Percentiles rank a stretch among this genome's conserved stretches.
Conservation (phyloP, 805 yeast species). For the Sungouiella blattae region DNA sequence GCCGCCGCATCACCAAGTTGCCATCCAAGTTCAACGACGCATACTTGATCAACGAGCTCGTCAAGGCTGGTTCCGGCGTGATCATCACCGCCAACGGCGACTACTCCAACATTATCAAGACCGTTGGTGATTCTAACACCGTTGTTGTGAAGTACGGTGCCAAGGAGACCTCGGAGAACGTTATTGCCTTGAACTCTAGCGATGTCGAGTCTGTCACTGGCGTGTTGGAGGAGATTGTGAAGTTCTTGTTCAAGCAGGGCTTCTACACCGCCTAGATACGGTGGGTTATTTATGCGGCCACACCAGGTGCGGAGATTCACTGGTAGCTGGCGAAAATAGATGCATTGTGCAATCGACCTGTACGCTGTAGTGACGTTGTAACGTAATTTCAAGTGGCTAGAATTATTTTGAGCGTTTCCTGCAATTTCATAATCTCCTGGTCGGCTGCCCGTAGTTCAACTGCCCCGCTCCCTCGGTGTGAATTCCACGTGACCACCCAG, state of each 20-base stretch:
- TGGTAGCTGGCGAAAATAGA: too few relatives aligned
- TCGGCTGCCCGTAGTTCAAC: too few relatives aligned
- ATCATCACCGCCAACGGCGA: slow-evolving; percentile 49
- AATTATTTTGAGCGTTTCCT: too few relatives aligned
- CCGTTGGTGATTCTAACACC: slow-evolving; percentile 51
- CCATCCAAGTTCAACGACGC: slow-evolving; percentile 43
- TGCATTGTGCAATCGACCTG: too few relatives aligned
- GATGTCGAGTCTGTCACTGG: slow-evolving; percentile 18
- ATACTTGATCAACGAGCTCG: slow-evolving; percentile 69
- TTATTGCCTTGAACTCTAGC: slow-evolving; percentile 12
- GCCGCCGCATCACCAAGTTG: slow-evolving; percentile 69
- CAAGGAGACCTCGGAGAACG: slow-evolving; percentile 8
- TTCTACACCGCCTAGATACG: slow-evolving; percentile 47
- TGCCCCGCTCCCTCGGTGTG: too few relatives aligned
- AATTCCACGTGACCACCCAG: too few relatives aligned
- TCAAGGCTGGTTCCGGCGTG: slow-evolving; percentile 90
- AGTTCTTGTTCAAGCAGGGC: slow-evolving; percentile 77
- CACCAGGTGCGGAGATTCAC: too few relatives aligned
- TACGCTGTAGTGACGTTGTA: too few relatives aligned
- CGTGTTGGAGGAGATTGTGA: slow-evolving; percentile 70
- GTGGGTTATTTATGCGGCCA: too few relatives aligned
- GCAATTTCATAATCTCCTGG: too few relatives aligned
- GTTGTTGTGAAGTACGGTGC: slow-evolving; percentile 34
- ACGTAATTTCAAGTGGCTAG: too few relatives aligned
- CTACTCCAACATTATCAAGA: slow-evolving; percentile 40